Evolutionary conservation across 2,329 filamentous ascomycete genomes (phyloP).

Genomic region (Leptographium wingfieldii): DNA sequence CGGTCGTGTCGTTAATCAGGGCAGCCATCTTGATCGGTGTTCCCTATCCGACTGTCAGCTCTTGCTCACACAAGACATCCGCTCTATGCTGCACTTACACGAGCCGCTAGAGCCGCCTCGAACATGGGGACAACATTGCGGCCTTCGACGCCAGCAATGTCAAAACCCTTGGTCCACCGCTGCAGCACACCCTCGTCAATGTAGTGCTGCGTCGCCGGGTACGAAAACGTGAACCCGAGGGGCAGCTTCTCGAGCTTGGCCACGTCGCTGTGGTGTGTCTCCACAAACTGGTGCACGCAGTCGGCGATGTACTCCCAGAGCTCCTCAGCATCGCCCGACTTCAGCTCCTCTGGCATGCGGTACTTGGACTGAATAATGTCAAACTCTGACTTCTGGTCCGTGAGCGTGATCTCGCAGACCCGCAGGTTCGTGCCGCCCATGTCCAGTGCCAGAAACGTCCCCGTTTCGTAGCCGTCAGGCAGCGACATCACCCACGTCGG

Average conservation of each 20-base stretch:
- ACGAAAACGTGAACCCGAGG: constrained; percentile 92
- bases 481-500: constrained; percentile 91
- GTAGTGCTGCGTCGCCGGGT: constrained; percentile 84
- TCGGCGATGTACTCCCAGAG: constrained; percentile 94
- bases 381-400: constrained; percentile 78
- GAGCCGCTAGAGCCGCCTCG: constrained; percentile 59
- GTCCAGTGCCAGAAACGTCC: constrained; percentile 79
- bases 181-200: constrained; percentile 88
- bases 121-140: constrained; percentile 83
- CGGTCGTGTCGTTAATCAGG: constrained; percentile 94
- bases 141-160: constrained; percentile 84
- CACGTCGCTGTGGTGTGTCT: constrained; percentile 64
- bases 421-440: constrained; percentile 95
- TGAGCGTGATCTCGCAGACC: constrained; percentile 84
- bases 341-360: constrained; percentile 84
- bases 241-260: constrained; percentile 53
- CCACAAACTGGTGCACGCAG: constrained; percentile 80
- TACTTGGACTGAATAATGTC: constrained; percentile 96
- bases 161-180: constrained; percentile 95
- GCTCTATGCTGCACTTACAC: constrained; percentile 30
- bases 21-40: constrained; percentile 89
- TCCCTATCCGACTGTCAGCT: constrained; percentile 35
- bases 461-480: constrained; percentile 75
- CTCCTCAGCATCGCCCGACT: constrained; percentile 70
- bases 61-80: neutral